These are phyloP conservation scores for Talaromyces rugulosus DNA, from an alignment of 2,329 filamentous ascomycete species.

Conservation along the genomic window DNA sequence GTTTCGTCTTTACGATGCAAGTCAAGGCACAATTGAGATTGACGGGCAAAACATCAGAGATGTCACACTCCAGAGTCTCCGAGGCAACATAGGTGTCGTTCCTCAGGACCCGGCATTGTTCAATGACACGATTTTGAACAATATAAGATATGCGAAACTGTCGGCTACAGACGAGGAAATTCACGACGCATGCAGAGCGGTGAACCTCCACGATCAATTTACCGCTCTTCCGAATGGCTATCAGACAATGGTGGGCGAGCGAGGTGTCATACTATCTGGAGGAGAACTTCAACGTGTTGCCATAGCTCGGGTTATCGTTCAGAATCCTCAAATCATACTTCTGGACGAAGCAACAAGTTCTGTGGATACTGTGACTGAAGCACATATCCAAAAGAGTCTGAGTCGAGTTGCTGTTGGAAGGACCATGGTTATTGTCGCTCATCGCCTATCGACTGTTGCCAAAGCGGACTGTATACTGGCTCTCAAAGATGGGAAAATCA, in stretches of 20 bases:
- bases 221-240: constrained; percentile 77
- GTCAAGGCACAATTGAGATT: constrained; percentile 71
- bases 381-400: constrained; percentile 86
- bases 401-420: constrained; percentile 79
- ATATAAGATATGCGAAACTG: constrained; percentile 83
- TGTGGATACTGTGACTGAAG: constrained; percentile 90
- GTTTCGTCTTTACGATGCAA: constrained; percentile 89
- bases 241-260: constrained; percentile 90
- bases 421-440: constrained; percentile 94
- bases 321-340: constrained; percentile 83
- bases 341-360: constrained; percentile 94
- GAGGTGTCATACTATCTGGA: constrained; percentile 85
- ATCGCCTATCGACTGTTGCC: constrained; percentile 89
- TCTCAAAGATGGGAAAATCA: constrained; percentile 74
- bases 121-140: constrained; percentile 79
- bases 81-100: constrained; percentile 87
- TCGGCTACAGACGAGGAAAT: constrained; percentile 71
- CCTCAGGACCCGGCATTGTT: constrained; percentile 92
- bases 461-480: constrained; percentile 95
- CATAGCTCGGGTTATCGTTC: constrained; percentile 85
- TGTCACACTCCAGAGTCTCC: constrained; percentile 83
- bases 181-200: constrained; percentile 65
- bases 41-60: constrained; percentile 78
- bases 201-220: constrained; percentile 93
- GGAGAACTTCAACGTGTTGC: constrained; percentile 97